A percentile compares a stretch with the other conserved stretches of the same genome.
Evolutionary conservation across 306 rosid species (phyloP).

Genomic region (Acacia melanoxylon): DNA sequence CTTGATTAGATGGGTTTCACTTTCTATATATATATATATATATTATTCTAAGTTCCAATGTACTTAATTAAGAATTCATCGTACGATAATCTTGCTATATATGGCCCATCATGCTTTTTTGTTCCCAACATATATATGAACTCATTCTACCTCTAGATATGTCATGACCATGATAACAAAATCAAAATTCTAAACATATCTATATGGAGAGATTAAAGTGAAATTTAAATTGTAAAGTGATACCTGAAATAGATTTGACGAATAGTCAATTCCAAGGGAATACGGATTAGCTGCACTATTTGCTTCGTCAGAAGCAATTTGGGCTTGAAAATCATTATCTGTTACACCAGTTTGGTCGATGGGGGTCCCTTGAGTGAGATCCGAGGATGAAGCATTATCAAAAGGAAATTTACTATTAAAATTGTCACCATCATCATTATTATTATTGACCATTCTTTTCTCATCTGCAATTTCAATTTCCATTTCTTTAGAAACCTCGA

Average conservation of each 20-base stretch:
- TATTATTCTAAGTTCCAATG: neutral
- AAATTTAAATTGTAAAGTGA: neutral
- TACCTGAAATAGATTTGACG: constrained; percentile 72
- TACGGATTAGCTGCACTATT: constrained; percentile 63
- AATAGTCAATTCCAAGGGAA: constrained; percentile 46
- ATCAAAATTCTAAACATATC: neutral
- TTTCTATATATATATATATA: neutral
- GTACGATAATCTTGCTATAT: constrained; percentile 36
- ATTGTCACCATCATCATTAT: constrained; percentile 26
- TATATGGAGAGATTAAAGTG: neutral
- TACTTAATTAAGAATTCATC: neutral
- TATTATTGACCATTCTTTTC: constrained; percentile 32
- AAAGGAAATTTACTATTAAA: constrained; percentile 49
- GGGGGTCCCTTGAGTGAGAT: constrained; percentile 90
- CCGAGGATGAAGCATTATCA: constrained; percentile 81
- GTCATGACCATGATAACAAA: neutral
- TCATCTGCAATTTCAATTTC: constrained; percentile 44
- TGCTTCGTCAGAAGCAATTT: constrained; percentile 83
- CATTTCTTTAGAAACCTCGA: constrained; percentile 52
- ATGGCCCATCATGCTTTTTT: constrained; percentile 37
- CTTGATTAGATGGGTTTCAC: neutral
- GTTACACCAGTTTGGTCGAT: constrained; percentile 43
- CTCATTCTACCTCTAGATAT: constrained; percentile 18
- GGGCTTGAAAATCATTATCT: constrained; percentile 70
- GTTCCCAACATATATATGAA: constrained; percentile 9